Evolutionary conservation across 2,329 filamentous ascomycete genomes (phyloP).

Genomic region (Aureobasidium sp.): DNA sequence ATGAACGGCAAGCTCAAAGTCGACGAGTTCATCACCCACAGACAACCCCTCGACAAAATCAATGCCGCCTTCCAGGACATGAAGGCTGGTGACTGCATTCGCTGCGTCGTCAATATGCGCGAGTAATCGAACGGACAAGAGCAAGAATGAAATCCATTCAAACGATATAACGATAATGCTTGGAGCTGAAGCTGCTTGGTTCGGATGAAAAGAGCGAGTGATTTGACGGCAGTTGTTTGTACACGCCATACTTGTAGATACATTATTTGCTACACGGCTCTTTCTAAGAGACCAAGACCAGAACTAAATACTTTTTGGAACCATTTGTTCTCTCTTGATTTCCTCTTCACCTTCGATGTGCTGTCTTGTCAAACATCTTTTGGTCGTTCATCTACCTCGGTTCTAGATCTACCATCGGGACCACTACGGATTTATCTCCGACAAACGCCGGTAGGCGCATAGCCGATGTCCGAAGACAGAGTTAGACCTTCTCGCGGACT

Average conservation of each 20-base stretch:
- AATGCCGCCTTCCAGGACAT: constrained; percentile 88
- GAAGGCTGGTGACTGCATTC: constrained; percentile 95
- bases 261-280: not conserved
- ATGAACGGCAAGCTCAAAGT: constrained; percentile 87
- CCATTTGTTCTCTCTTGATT: not conserved
- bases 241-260: constrained; percentile 10
- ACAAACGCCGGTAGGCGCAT: not conserved
- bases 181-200: constrained; percentile 9
- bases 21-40: constrained; percentile 98
- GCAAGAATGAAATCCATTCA: constrained; percentile 1
- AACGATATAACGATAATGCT: constrained; percentile 13
- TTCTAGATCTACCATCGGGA: not conserved
- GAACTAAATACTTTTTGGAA: constrained; percentile 7
- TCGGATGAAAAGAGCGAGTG: not conserved
- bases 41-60: constrained; percentile 73
- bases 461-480: not conserved
- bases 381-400: not conserved
- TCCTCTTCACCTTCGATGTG: not conserved
- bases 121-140: not conserved
- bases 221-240: not conserved
- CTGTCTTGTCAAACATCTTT: not conserved
- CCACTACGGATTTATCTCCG: not conserved
- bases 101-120: constrained; percentile 72
- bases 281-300: not conserved
- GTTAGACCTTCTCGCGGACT: not conserved